Base-by-base conservation (phyloP, 106 monocot genomes). In the Posidonia australis region DNA sequence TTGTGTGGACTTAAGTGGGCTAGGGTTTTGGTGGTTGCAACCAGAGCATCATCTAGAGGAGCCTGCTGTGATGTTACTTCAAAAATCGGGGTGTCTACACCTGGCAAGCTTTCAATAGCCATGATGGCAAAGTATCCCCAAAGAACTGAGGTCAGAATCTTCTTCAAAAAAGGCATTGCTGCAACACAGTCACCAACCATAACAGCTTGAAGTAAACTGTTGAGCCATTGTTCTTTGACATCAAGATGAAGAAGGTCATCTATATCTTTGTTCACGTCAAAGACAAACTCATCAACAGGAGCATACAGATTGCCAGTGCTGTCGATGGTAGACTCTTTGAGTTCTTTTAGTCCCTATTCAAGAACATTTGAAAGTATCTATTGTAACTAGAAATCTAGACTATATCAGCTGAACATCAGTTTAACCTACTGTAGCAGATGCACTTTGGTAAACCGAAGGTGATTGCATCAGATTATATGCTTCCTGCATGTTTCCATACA, bases 101-200 rank as follows among this genome's bases (percentile, higher is more conserved):
- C 77, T n/a, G 72, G 77, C 36, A 78, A 63, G 36, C 77, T 78
- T 36, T 78, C 77, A 60, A 78, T 78, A 0, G 77, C 77, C 77
- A 78, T 78, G 62, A 78, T 72, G 16, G 77, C 77, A 62, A 78
- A 78, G 62, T 78, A 78, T 7, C 77, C 77, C 77, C 77, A 78
- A 9, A 78, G 72, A 32, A 78, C 77, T 19, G 77, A 78, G 6
- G 77, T 78, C 22, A 72, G 77, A 26, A 78, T 78, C 77, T 55
- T 78, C 56, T 78, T 78, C 51, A 78, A 45, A 13, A 78, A 24
- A 32, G 77, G 77, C 77, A 78, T 78, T 18, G 77, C 77, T 11
- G 67, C 77, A 54, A 78, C 72, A 62, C 77, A 78, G 31, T 29
- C 67, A 18, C 53, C 77, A 44, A 78, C 77, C 77, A 78, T 62